Evolutionary conservation across 2,329 filamentous ascomycete genomes (phyloP).

Genomic region (Stachybotrys elegans): DNA sequence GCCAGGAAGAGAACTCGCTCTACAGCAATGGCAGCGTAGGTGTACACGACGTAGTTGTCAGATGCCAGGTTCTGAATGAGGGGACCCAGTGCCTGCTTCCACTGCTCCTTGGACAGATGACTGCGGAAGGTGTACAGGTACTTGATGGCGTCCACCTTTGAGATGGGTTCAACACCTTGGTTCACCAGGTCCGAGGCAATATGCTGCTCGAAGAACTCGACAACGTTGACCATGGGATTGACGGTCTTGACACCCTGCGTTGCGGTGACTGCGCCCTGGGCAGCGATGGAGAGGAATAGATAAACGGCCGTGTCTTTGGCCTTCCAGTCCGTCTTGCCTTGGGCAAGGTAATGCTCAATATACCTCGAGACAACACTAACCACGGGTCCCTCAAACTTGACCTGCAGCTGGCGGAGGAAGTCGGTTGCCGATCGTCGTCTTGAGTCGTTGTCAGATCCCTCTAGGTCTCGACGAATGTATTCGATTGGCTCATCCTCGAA

Average conservation of each 20-base stretch:
- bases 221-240: conserved; percentile 81
- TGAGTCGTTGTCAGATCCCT: conserved; percentile 94
- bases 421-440: conserved; percentile 88
- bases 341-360: conserved; percentile 79
- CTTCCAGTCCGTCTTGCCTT: conserved; percentile 83
- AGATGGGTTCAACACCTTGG: conserved; percentile 68
- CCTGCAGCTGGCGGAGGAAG: conserved; percentile 83
- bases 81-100: conserved; percentile 83
- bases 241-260: conserved; percentile 87
- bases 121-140: conserved; percentile 96
- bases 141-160: conserved; percentile 97
- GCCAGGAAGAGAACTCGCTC: conserved; percentile 85
- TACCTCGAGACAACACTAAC: conserved; percentile 85
- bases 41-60: conserved; percentile 93
- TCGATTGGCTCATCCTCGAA: conserved; percentile 99
- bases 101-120: conserved; percentile 86
- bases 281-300: conserved; percentile 88
- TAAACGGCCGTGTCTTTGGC: conserved; percentile 98
- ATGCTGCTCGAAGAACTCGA: conserved; percentile 92
- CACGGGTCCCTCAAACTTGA: conserved; percentile 80
- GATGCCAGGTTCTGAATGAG: conserved; percentile 88
- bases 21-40: conserved; percentile 94
- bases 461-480: conserved; percentile 90
- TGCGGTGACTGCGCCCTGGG: conserved; percentile 82
- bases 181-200: conserved; percentile 82